Percentiles rank a stretch among this genome's conserved stretches.
phyloP scores from a whole-genome alignment of 306 rosid genomes.

The Cucumis cinereus region DNA sequence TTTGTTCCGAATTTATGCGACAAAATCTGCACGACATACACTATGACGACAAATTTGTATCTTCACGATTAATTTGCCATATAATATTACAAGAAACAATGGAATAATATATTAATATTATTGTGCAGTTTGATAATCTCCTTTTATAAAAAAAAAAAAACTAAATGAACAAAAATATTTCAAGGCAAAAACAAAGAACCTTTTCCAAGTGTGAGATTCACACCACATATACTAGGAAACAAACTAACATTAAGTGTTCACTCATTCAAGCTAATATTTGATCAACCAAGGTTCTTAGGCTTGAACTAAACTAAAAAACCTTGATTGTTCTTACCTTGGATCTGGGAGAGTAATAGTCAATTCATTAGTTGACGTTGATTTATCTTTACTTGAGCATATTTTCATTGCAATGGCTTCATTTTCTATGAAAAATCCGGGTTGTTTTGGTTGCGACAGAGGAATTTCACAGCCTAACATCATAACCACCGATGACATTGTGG shows the following conservation, averaged over 20 bases:
- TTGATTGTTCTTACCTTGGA: not conserved
- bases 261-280: not conserved
- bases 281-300: not conserved
- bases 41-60: no score
- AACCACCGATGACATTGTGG: conserved; percentile 20
- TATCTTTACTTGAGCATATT: not conserved
- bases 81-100: no score
- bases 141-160: no score
- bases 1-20: no score
- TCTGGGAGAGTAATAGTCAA: not conserved
- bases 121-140: no score
- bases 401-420: not conserved
- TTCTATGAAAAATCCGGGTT: conserved; percentile 9
- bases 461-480: conserved; percentile 15
- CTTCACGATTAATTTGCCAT: no score
- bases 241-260: not conserved
- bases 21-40: no score
- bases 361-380: not conserved
- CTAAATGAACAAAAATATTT: no score
- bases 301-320: not conserved
- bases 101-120: no score
- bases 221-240: no score
- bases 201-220: not conserved
- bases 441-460: conserved; percentile 12
- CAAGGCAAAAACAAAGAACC: no score